Conservation (phyloP, 2,329 filamentous ascomycete species). For the Cyanodermella asteris region DNA sequence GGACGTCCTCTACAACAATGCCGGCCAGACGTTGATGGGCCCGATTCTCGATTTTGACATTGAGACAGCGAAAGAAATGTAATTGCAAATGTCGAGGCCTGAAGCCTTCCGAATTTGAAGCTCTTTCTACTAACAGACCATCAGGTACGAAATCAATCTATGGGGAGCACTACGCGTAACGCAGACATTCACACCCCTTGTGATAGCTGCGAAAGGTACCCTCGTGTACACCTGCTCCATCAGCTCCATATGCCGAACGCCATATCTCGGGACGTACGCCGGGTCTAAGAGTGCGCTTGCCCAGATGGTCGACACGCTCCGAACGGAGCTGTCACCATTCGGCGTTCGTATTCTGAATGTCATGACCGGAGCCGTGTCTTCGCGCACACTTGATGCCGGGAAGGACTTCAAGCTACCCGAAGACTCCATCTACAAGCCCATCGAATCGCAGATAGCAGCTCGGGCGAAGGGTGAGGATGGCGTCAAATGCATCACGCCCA, state of each 20-base stretch:
- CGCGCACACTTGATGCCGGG: neutral
- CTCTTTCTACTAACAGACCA: no score
- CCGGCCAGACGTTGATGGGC: conserved; percentile 14
- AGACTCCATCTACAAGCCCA: conserved; percentile 8
- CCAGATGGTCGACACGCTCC: conserved; percentile 12
- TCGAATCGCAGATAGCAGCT: conserved; percentile 6
- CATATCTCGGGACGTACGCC: conserved; percentile 7
- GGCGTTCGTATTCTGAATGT: conserved; percentile 13
- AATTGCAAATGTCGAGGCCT: no score
- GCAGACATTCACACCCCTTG: conserved; percentile 16
- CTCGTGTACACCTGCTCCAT: conserved; percentile 13
- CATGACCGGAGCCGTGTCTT: conserved; percentile 8
- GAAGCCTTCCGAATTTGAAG: no score
- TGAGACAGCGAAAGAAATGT: conserved; percentile 13
- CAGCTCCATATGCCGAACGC: conserved; percentile 4
- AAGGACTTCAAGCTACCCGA: conserved; percentile 7
- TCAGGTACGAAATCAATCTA: conserved; percentile 24
- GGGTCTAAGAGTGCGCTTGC: conserved; percentile 13
- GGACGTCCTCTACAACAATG: conserved; percentile 23
- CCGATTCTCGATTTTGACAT: conserved; percentile 18
- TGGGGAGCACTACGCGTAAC: conserved; percentile 17
- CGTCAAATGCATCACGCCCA: conserved; percentile 3
- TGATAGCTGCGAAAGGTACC: conserved; percentile 9
- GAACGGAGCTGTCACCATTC: conserved; percentile 14
- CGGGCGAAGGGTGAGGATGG: conserved; percentile 6